Base-by-base conservation (phyloP, 1,139 yeast species). In the Diutina pseudorugosa region DNA sequence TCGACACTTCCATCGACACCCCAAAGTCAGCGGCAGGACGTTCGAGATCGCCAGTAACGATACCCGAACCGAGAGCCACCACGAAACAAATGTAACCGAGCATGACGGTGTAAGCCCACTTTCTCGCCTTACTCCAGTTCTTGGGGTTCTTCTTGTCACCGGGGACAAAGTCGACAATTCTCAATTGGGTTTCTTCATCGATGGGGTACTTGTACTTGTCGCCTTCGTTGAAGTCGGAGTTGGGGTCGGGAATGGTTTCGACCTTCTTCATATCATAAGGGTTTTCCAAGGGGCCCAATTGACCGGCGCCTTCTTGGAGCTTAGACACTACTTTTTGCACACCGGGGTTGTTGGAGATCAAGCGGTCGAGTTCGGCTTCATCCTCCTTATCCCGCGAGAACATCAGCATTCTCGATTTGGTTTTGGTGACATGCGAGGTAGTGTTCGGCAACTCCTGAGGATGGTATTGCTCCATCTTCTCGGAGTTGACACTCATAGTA, bases 121-220 rank as follows among this genome's bases (percentile, higher is more conserved):
- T 83, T 48, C 69, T 61, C 9, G 62, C 59, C 4, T 56, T 59
- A 1, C 76, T 57, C 73, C 77, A 75, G 58, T 76, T 79, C 55
- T 80, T 74, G 52, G 90, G 90, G 62, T 84, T 81, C 1, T 63
- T 72, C 53, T 71, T 70, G 61, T 85, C 93, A 41, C 68, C 75
- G 1, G 68, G 72, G 4, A 75, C 70, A 61, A 82, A 84, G 40
- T 72, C 76, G 11, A 84, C 90, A 11, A 84, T 62, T 63, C 89
- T 71, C 55, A 79, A 61, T 8, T 78, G 77, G 0, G 85, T 75
- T 8, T 73, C 81, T 23, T 57, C 55, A 62, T 83, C 89, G 3
- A 80, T 57, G 2, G 82, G 82, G 59, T 83, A 83, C 55, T 72
- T 67, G 83, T 83, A 83, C 51, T 71, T 70, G 61, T 82, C 88